phyloP scores from a whole-genome alignment of 441 rosid genomes.

The Arabidopsis lyrata region DNA sequence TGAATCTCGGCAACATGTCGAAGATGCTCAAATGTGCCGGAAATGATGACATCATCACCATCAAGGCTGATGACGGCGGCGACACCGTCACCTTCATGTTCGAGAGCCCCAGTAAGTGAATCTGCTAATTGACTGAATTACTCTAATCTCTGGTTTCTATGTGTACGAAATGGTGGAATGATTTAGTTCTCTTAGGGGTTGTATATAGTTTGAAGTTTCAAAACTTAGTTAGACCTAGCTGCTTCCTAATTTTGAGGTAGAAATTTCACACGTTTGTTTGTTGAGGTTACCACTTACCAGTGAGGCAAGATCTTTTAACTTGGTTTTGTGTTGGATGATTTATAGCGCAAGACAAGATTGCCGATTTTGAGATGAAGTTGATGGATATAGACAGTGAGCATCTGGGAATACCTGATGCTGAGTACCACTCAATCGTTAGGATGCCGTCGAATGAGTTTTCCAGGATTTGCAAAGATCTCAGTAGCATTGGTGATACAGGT shows the following conservation, averaged over 20 bases:
- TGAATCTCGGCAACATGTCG: slow-evolving; percentile 87
- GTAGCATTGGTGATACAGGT: slow-evolving; percentile 93
- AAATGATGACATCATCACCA: slow-evolving; percentile 93
- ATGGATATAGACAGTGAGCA: slow-evolving; percentile 99
- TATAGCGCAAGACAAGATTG: slow-evolving; percentile 91
- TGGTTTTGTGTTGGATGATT: slow-evolving; percentile 16
- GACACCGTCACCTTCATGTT: slow-evolving; percentile 99
- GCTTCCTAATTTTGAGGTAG: background rate
- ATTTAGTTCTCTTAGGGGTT: background rate
- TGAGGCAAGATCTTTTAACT: background rate
- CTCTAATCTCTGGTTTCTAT: background rate
- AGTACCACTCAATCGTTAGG: slow-evolving; percentile 88
- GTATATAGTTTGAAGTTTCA: background rate
- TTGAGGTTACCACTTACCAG: background rate
- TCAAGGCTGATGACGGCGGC: slow-evolving; percentile 96
- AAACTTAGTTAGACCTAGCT: background rate
- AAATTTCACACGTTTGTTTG: background rate
- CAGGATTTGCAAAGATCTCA: slow-evolving; percentile 90
- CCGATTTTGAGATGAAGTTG: slow-evolving; percentile 93
- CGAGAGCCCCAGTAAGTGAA: slow-evolving; percentile 86
- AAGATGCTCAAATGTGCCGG: slow-evolving; percentile 97
- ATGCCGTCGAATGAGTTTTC: slow-evolving; percentile 90
- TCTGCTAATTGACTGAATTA: background rate
- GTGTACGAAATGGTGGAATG: background rate
- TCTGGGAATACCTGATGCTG: slow-evolving; percentile 95